Conservation (phyloP, 495 filamentous ascomycete species). For the Amniculicola lignicola region DNA sequence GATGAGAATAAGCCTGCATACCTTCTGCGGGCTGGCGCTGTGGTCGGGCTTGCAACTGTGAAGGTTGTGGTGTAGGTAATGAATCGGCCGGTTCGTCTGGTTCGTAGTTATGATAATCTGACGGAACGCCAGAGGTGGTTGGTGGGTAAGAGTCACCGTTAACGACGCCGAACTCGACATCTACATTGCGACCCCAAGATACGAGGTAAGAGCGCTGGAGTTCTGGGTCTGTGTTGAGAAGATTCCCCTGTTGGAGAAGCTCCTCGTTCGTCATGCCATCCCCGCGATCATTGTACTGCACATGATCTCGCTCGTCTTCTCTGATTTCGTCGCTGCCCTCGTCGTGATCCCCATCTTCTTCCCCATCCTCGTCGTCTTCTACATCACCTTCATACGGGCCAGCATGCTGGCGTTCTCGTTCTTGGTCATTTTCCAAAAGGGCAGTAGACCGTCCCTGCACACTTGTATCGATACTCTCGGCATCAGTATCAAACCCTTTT, state of each 20-base stretch:
- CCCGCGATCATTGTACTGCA: no score
- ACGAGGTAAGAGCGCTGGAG: neutral
- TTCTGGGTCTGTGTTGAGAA: neutral
- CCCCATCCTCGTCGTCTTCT: conserved; percentile 1
- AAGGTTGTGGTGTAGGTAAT: no score
- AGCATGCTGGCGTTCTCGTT: neutral
- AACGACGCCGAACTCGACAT: neutral
- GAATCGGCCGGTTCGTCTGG: no score
- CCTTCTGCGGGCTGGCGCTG: no score
- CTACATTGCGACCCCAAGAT: no score
- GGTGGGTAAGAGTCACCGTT: conserved; percentile 27
- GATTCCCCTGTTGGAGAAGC: neutral
- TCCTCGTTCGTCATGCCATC: no score
- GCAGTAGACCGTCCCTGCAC: conserved; percentile 4
- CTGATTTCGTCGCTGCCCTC: conserved; percentile 1
- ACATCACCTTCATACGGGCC: neutral
- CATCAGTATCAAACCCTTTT: conserved; percentile 36
- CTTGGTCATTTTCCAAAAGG: conserved; percentile 17
- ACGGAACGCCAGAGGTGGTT: conserved; percentile 19
- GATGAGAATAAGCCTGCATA: no score
- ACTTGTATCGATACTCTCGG: conserved; percentile 34
- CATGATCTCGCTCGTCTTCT: conserved; percentile 3
- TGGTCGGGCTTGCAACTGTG: no score
- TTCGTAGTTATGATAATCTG: conserved; percentile 2
- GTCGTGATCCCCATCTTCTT: conserved; percentile 13